Conservation (phyloP, 75 land plant species). For the Larix kaempferi region DNA sequence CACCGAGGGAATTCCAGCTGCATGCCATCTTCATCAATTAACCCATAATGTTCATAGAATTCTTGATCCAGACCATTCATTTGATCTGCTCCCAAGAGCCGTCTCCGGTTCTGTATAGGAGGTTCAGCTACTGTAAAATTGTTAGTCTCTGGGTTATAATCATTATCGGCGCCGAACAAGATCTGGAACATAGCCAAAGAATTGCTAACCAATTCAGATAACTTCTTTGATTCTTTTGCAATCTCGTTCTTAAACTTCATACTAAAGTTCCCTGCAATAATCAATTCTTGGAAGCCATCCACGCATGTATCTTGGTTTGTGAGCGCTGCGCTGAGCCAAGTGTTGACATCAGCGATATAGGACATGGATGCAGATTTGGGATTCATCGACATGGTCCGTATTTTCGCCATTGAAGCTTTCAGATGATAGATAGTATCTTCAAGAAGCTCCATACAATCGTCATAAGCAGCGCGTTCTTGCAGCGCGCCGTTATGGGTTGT, state of each 20-base stretch:
- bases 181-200: background rate
- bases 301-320: slow-evolving; percentile 29
- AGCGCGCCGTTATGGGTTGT: no score
- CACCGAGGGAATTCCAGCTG: slow-evolving; percentile 9
- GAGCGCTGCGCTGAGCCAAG: slow-evolving; percentile 36
- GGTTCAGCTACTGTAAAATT: background rate
- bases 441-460: slow-evolving; percentile 7
- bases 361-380: background rate
- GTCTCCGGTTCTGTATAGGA: background rate
- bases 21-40: background rate
- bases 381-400: background rate
- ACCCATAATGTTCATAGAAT: background rate
- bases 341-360: slow-evolving; percentile 13
- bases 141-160: background rate
- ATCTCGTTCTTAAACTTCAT: background rate
- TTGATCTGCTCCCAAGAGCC: background rate
- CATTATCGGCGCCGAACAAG: background rate
- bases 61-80: background rate
- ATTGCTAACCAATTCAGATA: slow-evolving; percentile 3
- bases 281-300: slow-evolving; percentile 13
- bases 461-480: background rate
- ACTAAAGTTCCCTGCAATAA: background rate
- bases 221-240: background rate
- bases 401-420: background rate
- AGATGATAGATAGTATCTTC: background rate